Evolutionary conservation across 2,329 filamentous ascomycete genomes (phyloP).

Genomic region (Ciborinia camelliae): DNA sequence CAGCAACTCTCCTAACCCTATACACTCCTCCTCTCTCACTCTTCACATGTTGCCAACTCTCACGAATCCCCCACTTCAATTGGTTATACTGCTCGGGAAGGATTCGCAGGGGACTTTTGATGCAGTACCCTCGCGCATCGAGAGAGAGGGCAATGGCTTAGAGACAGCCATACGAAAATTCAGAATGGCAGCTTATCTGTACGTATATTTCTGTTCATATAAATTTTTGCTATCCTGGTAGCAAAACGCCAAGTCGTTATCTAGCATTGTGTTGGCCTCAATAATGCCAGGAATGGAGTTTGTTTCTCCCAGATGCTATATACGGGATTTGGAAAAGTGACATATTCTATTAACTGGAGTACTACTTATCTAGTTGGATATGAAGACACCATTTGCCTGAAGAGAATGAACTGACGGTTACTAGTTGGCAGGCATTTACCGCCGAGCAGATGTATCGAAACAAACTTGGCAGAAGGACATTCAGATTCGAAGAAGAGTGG

Average conservation of each 20-base stretch:
- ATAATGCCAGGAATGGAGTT: background rate
- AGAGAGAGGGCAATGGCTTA: slow-evolving; percentile 77
- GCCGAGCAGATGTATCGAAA: slow-evolving; percentile 94
- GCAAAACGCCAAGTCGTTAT: background rate
- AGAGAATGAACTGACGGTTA: background rate
- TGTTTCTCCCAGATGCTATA: background rate
- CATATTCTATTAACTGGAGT: background rate
- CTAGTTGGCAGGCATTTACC: slow-evolving; percentile 85
- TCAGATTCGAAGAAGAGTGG: slow-evolving; percentile 95
- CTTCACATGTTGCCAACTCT: slow-evolving; percentile 82
- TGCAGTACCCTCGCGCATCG: slow-evolving; percentile 68
- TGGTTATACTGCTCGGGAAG: slow-evolving; percentile 82
- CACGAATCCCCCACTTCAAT: slow-evolving; percentile 77
- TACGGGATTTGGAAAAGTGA: background rate
- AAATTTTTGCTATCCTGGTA: background rate
- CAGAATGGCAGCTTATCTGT: slow-evolving; percentile 85
- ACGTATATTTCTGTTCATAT: background rate
- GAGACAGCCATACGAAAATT: slow-evolving; percentile 84
- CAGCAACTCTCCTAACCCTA: slow-evolving; percentile 60
- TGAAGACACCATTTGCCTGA: background rate
- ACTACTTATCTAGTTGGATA: background rate
- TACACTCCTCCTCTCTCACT: slow-evolving; percentile 76
- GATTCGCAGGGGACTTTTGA: slow-evolving; percentile 88
- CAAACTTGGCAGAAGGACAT: slow-evolving; percentile 78
- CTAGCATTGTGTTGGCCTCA: background rate